Conservation (phyloP, 2,329 filamentous ascomycete species). For the Diaporthe sp. region DNA sequence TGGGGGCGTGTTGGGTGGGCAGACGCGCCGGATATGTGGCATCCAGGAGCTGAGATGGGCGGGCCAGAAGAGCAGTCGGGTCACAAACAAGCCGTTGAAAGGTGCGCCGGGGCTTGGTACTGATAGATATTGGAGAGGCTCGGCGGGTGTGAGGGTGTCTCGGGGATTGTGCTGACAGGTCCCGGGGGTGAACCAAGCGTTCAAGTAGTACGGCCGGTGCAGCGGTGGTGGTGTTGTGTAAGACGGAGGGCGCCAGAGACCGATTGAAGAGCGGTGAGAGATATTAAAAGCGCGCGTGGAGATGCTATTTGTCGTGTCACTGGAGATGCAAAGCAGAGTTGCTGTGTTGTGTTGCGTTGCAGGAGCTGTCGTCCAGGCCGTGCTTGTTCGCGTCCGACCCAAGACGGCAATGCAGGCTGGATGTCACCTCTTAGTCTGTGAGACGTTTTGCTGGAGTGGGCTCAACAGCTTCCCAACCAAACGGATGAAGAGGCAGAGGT, state of each 20-base stretch:
- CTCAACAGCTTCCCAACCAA: conserved; percentile 26
- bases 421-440: conserved; percentile 37
- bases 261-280: conserved; percentile 25
- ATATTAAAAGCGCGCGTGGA: not conserved
- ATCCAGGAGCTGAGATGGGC: not conserved
- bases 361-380: conserved; percentile 20
- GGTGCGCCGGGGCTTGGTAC: not conserved
- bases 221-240: conserved; percentile 2
- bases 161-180: conserved; percentile 27
- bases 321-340: conserved; percentile 25
- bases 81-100: not conserved
- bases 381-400: not conserved
- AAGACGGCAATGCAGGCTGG: conserved; percentile 32
- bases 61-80: not conserved
- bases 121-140: conserved; percentile 10
- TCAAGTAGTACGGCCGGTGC: conserved; percentile 5
- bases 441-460: conserved; percentile 31
- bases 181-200: not conserved
- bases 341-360: conserved; percentile 31
- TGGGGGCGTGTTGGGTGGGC: not conserved
- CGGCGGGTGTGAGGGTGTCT: conserved; percentile 21
- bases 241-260: conserved; percentile 6
- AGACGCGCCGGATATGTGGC: not conserved
- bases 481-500: conserved; percentile 15
- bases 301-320: conserved; percentile 24